A percentile compares a stretch with the other conserved stretches of the same genome.
Conservation (phyloP, 2,329 filamentous ascomycete species). For the Diaporthe batatas region DNA sequence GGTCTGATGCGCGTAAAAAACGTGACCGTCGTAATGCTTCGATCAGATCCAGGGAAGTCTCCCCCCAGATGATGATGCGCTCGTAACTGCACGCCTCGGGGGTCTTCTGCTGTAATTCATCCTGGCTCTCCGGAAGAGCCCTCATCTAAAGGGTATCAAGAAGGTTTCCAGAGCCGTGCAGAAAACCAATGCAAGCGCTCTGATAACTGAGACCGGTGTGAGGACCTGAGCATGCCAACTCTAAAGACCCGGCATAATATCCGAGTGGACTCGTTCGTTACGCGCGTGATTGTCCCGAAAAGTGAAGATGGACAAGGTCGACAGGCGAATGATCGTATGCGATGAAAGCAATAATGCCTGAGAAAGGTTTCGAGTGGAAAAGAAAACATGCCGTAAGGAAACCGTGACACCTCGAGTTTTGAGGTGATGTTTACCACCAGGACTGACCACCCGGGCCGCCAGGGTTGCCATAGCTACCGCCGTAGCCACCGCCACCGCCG, state of each 20-base stretch:
- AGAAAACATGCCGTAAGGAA: slow-evolving; percentile 27
- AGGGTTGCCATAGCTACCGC: slow-evolving; percentile 78
- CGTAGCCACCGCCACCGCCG: slow-evolving; percentile 57
- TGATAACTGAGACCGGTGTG: slow-evolving; percentile 52
- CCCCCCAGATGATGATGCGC: slow-evolving; percentile 47
- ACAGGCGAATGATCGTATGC: slow-evolving; percentile 56
- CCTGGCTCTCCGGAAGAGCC: slow-evolving; percentile 48
- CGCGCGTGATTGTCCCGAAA: slow-evolving; percentile 52
- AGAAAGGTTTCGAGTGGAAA: slow-evolving; percentile 45
- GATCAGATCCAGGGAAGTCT: slow-evolving; percentile 49
- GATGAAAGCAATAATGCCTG: slow-evolving; percentile 43
- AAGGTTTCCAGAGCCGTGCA: slow-evolving; percentile 51
- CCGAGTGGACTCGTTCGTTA: slow-evolving; percentile 51
- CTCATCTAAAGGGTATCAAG: slow-evolving; percentile 57
- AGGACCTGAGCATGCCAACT: slow-evolving; percentile 53
- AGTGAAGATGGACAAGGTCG: slow-evolving; percentile 45
- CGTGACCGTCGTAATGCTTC: slow-evolving; percentile 56
- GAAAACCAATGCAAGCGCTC: slow-evolving; percentile 55
- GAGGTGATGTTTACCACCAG: slow-evolving; percentile 70
- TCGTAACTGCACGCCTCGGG: slow-evolving; percentile 49
- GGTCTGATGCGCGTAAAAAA: slow-evolving; percentile 55
- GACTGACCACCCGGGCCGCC: slow-evolving; percentile 73
- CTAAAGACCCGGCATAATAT: slow-evolving; percentile 47
- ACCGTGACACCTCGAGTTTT: slow-evolving; percentile 22
- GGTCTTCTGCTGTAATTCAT: slow-evolving; percentile 48